phyloP scores from a whole-genome alignment of 2,329 filamentous ascomycete genomes.

The Conoideocrella luteorostrata region DNA sequence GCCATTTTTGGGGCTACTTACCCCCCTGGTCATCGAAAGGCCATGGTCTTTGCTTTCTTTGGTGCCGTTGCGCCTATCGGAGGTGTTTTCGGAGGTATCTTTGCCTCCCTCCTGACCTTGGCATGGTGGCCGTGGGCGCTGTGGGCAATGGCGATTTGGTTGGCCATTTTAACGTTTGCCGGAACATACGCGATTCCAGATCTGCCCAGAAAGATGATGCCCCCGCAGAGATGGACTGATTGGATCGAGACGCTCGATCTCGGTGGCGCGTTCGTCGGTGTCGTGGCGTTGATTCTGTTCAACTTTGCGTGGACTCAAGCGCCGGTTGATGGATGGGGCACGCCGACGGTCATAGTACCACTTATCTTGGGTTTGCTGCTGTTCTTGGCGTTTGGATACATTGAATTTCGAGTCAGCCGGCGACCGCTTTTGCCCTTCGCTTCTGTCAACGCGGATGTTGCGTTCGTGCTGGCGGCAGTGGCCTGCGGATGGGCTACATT shows the following conservation, averaged over 20 bases:
- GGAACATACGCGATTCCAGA: constrained; percentile 30
- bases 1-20: constrained; percentile 56
- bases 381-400: constrained; percentile 47
- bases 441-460: constrained; percentile 36
- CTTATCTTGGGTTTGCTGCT: constrained; percentile 52
- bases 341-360: constrained; percentile 48
- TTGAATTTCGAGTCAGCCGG: constrained; percentile 42
- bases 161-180: constrained; percentile 25
- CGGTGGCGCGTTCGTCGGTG: constrained; percentile 36
- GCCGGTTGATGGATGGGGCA: constrained; percentile 50
- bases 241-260: constrained; percentile 31
- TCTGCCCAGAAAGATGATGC: constrained; percentile 12
- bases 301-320: constrained; percentile 65
- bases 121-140: constrained; percentile 44
- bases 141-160: constrained; percentile 33
- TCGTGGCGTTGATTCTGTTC: constrained; percentile 52
- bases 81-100: constrained; percentile 33
- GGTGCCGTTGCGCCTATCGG: constrained; percentile 41
- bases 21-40: constrained; percentile 48
- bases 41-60: constrained; percentile 51
- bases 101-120: constrained; percentile 33
- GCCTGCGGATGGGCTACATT: constrained; percentile 49
- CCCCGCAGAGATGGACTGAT: constrained; percentile 11
- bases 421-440: constrained; percentile 53
- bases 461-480: constrained; percentile 51